Conservation (phyloP, 1,284 basidiomycete species). For the Ganoderma sp. region DNA sequence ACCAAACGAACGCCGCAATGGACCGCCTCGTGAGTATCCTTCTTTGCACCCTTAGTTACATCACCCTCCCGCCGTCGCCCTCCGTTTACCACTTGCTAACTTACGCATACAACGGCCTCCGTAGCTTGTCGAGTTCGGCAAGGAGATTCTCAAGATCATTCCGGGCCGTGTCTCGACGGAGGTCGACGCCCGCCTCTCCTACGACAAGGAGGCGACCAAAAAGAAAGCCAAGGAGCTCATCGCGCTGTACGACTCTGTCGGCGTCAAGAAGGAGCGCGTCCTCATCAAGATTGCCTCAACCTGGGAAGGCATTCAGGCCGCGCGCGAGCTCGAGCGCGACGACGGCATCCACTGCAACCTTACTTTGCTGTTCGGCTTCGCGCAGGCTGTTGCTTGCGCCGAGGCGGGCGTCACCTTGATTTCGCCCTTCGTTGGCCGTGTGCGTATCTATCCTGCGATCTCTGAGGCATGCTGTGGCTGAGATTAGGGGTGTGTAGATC, state of each 20-base stretch:
- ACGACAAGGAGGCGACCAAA: constrained; percentile 93
- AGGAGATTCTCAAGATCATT: constrained; percentile 94
- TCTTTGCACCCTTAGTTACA: neutral
- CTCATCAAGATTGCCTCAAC: constrained; percentile 99
- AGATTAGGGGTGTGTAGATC: constrained; percentile 57
- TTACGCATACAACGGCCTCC: neutral
- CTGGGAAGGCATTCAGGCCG: constrained; percentile 99
- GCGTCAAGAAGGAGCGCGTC: constrained; percentile 91
- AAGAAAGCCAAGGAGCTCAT: constrained; percentile 95
- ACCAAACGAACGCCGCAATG: constrained; percentile 77
- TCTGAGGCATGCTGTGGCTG: neutral
- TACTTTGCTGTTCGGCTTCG: constrained; percentile 98
- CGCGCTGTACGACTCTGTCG: constrained; percentile 89
- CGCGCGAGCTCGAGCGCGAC: constrained; percentile 92
- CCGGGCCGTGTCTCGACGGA: constrained; percentile 99
- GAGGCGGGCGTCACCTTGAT: constrained; percentile 98
- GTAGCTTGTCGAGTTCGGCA: constrained; percentile 95
- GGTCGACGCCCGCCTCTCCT: constrained; percentile 96
- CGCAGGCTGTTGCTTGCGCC: constrained; percentile 97
- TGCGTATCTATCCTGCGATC: constrained; percentile 46
- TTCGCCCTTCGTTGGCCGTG: constrained; percentile 98
- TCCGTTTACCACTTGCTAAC: constrained; percentile 1
- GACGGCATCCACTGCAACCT: constrained; percentile 98
- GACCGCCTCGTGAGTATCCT: constrained; percentile 80
- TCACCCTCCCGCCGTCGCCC: neutral